phyloP scores from a whole-genome alignment of 208 protist genomes.

The Herpetomonas samuelpessoai region DNA sequence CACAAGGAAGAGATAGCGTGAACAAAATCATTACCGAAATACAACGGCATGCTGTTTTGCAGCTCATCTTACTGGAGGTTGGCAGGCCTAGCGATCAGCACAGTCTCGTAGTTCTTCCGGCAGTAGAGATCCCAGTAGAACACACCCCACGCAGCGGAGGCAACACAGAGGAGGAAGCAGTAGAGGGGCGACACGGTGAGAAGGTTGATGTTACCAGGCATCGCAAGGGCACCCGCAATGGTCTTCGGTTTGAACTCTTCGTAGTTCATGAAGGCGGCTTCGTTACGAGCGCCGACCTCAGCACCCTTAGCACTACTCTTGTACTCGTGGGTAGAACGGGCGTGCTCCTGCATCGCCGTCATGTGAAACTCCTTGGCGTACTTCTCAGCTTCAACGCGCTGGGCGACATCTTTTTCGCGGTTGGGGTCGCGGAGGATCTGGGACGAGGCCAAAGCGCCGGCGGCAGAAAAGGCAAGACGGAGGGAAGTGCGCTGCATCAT shows the following conservation, averaged over 20 bases:
- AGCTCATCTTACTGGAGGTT: constrained; percentile 19
- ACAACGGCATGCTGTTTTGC: constrained; percentile 5
- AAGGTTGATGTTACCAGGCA: constrained; percentile 75
- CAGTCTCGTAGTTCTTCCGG: constrained; percentile 72
- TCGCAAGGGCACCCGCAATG: constrained; percentile 54
- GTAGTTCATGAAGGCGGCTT: constrained; percentile 88
- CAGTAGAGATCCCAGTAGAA: constrained; percentile 89
- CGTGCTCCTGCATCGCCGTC: constrained; percentile 58
- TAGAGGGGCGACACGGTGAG: constrained; percentile 74
- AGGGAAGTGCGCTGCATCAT: constrained; percentile 51
- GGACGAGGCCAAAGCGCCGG: constrained; percentile 23
- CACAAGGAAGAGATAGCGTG: too few species aligned
- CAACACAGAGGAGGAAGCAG: constrained; percentile 54
- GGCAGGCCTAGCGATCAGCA: constrained; percentile 73
- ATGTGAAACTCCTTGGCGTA: constrained; percentile 51
- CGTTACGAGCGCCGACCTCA: constrained; percentile 85
- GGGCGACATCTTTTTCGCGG: constrained; percentile 24
- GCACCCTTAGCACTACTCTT: constrained; percentile 73
- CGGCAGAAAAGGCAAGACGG: constrained; percentile 22
- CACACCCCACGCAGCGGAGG: constrained; percentile 63
- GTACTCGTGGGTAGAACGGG: constrained; percentile 67
- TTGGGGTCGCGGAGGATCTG: constrained; percentile 22
- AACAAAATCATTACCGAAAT: too few species aligned
- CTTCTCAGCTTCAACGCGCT: constrained; percentile 32
- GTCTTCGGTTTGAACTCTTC: constrained; percentile 49